Conservation (phyloP, 257 asterid species). For the Solanum sitiens region DNA sequence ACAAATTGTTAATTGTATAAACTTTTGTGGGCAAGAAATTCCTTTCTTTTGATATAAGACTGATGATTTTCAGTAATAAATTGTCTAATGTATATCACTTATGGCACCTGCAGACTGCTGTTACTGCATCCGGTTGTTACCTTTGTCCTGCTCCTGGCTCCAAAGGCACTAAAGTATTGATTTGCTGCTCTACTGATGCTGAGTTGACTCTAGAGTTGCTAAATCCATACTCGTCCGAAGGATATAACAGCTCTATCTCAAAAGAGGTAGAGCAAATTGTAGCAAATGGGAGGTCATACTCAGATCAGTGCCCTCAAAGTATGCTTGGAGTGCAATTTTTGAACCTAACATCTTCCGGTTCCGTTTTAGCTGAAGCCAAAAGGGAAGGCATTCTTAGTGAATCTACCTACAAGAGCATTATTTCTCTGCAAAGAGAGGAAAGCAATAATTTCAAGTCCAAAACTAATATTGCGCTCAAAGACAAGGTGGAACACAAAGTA, state of each 20-base stretch:
- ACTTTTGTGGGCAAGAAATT: background rate
- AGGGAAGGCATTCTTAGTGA: constrained; percentile 47
- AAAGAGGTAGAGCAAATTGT: constrained; percentile 42
- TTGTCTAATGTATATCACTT: background rate
- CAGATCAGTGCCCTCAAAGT: constrained; percentile 19
- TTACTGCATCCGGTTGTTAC: constrained; percentile 79
- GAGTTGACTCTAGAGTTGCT: constrained; percentile 22
- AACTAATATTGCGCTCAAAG: constrained; percentile 17
- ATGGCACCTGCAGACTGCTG: constrained; percentile 46
- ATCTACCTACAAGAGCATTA: constrained; percentile 38
- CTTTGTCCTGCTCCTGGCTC: constrained; percentile 96
- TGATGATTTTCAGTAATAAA: background rate
- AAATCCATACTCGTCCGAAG: constrained; percentile 1
- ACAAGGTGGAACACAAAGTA: constrained; percentile 12
- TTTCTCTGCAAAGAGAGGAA: constrained; percentile 55
- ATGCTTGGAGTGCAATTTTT: constrained; percentile 26
- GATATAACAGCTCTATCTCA: constrained; percentile 9
- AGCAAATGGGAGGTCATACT: constrained; percentile 16
- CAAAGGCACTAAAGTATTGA: constrained; percentile 61
- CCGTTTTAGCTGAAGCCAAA: constrained; percentile 51
- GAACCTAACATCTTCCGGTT: constrained; percentile 37
- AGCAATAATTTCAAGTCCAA: constrained; percentile 34
- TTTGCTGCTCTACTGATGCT: constrained; percentile 46
- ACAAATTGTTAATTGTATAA: background rate
- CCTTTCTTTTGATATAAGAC: background rate